Evolutionary conservation across 2,329 filamentous ascomycete genomes (phyloP), one percentile per base, ranked within the genome.

Genomic region (Meredithiella fracta): DNA sequence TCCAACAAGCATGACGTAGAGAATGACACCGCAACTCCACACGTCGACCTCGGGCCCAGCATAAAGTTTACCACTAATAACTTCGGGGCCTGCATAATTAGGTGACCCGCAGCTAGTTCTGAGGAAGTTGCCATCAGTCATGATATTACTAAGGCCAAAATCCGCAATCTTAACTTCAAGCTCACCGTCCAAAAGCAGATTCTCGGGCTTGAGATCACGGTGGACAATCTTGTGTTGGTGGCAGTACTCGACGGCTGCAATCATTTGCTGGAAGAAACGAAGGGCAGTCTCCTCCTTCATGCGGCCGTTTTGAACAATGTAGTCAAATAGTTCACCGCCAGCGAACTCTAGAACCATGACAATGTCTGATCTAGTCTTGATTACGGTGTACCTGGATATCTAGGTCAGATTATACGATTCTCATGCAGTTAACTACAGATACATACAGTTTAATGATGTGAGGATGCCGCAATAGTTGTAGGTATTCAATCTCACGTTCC

Each of bases 281-380:
- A 92, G 83, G n/a, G 92, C 92, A 67, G 94, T 86, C 59, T 83
- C 78, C 69, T 98, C 92, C 62, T 84, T 82, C 77, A 97, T 88
- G 65, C 86, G 83, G 56, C 92, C 92, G 66, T 96, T 83, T 65
- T 90, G 85, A 58, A 98, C 92, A 60, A 98, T 92, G 70, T 97
- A 97, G 69, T 98, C 91, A 70, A 98, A 98, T 59, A 98, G 76
- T 70, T 98, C 92, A 59, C 87, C 87, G 60, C 92, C 92, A 44
- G 92, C 92, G 69, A 94, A 98, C 70, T 98, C 92, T 62, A 98
- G 80, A 51, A 98, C 92, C 92, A 98, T 98, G 69, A 97, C 92
- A 67, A 98, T 98, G 67, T 98, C 92, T 60, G 79, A 82, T 23
- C 83, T 80, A 5, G 91, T 96, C 60, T 94, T 96, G 68, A 98